A percentile compares a stretch with the other conserved stretches of the same genome.
Evolutionary conservation across 2,329 filamentous ascomycete species (phyloP).

Genomic region (Fusarium neocosmosporiellum): DNA sequence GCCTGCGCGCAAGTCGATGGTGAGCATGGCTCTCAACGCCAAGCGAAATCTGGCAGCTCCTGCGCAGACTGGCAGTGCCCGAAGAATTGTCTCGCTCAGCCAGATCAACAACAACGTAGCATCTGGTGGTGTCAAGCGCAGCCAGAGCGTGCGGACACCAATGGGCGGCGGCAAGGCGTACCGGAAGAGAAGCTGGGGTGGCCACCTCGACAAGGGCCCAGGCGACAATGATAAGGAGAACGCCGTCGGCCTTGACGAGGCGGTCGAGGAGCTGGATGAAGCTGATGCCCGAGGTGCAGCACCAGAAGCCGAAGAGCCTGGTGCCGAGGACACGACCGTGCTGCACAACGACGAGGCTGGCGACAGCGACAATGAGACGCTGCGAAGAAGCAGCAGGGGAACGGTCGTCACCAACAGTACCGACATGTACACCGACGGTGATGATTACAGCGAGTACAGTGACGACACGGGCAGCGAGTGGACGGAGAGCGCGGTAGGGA

Average conservation of each 20-base stretch:
- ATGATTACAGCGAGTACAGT: constrained; percentile 54
- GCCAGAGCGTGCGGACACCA: constrained; percentile 79
- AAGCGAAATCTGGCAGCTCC: constrained; percentile 60
- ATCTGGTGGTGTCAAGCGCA: constrained; percentile 75
- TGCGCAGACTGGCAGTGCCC: constrained; percentile 66
- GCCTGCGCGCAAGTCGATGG: constrained; percentile 49
- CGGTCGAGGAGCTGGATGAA: constrained; percentile 66
- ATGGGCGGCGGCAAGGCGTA: constrained; percentile 54
- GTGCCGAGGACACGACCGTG: constrained; percentile 43
- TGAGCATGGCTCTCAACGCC: constrained; percentile 66
- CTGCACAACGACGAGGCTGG: constrained; percentile 39
- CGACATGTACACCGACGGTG: constrained; percentile 51
- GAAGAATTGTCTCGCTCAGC: constrained; percentile 89
- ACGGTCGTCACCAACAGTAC: constrained; percentile 58
- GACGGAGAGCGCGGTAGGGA: constrained; percentile 57
- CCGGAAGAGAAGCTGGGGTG: constrained; percentile 78
- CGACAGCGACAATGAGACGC: constrained; percentile 63
- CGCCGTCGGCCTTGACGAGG: constrained; percentile 66
- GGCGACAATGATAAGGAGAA: constrained; percentile 73
- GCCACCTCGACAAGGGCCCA: constrained; percentile 59
- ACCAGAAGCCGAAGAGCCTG: constrained; percentile 30
- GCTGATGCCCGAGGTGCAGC: constrained; percentile 38
- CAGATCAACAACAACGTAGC: constrained; percentile 85
- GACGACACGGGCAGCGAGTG: constrained; percentile 60
- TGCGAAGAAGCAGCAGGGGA: constrained; percentile 61